These are phyloP conservation scores for Flueggea neowawraea DNA, from an alignment of 441 rosid genomes.

Conservation along the genomic window DNA sequence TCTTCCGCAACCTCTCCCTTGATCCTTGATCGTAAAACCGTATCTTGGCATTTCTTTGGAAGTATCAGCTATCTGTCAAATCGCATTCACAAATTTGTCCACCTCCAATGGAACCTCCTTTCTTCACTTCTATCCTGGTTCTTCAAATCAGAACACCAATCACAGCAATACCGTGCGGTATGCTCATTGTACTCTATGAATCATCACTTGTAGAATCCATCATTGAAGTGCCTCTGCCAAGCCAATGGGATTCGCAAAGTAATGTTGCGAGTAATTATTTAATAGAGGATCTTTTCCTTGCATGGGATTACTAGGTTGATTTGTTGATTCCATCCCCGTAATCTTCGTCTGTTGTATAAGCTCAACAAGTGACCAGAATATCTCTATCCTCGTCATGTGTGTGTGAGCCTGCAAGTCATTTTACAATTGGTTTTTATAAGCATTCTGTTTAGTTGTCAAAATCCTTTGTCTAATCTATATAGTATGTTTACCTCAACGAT, in stretches of 20 bases:
- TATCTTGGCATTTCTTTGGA: conserved; percentile 12
- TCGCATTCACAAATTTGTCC: conserved; percentile 19
- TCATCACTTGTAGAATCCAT: conserved; percentile 1
- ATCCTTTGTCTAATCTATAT: not conserved
- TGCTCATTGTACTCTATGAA: conserved; percentile 34
- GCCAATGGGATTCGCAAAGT: conserved; percentile 28
- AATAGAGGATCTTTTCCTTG: conserved; percentile 24
- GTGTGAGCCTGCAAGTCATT: conserved; percentile 47
- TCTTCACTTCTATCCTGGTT: conserved; percentile 13
- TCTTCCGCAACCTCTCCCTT: conserved; percentile 5
- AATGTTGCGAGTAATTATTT: conserved; percentile 36
- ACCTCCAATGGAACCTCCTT: conserved; percentile 11
- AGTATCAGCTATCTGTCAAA: conserved; percentile 26
- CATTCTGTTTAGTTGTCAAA: not conserved
- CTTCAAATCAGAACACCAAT: conserved; percentile 28
- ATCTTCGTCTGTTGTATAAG: conserved; percentile 45
- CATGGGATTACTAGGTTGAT: conserved; percentile 21
- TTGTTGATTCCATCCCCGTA: conserved; percentile 24
- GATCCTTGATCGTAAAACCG: not conserved
- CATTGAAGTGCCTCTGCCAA: conserved; percentile 31
- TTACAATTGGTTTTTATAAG: conserved; percentile 8
- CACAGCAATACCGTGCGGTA: conserved; percentile 27
- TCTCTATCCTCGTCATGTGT: conserved; percentile 60
- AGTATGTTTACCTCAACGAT: conserved; percentile 59
- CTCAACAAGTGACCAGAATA: conserved; percentile 81